Evolutionary conservation across 73 alveolate genomes (phyloP).

Genomic region (Tetrahymena elliotti): DNA sequence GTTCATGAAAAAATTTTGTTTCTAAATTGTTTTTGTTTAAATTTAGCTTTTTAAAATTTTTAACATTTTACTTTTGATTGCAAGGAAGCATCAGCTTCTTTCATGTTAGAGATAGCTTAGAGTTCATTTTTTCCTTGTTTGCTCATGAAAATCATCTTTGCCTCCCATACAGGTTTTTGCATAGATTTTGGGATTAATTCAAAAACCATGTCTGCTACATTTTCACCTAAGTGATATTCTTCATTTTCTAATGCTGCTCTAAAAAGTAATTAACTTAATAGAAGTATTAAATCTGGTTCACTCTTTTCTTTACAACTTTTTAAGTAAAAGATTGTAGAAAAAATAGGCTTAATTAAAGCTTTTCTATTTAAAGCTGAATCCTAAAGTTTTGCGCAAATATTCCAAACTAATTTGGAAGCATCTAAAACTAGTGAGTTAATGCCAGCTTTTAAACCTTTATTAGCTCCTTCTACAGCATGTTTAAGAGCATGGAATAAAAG

Average conservation of each 20-base stretch:
- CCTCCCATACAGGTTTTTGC: conserved; percentile 94
- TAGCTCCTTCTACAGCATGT: conserved; percentile 79
- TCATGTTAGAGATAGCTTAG: conserved; percentile 87
- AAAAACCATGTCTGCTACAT: conserved; percentile 91
- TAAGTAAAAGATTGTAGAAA: conserved; percentile 47
- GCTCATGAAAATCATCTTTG: conserved; percentile 88
- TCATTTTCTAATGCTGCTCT: conserved; percentile 85
- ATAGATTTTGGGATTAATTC: conserved; percentile 86
- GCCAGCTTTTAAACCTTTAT: conserved; percentile 63
- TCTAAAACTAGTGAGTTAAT: conserved; percentile 65
- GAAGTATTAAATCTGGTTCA: conserved; percentile 94
- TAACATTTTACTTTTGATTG: conserved; percentile 64
- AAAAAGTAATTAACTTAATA: conserved; percentile 79
- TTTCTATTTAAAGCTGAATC: conserved; percentile 64
- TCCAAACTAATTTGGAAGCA: conserved; percentile 71
- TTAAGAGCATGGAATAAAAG: conserved; percentile 63
- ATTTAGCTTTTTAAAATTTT: neutral
- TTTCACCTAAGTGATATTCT: conserved; percentile 96
- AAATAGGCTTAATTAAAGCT: conserved; percentile 60
- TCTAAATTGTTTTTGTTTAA: no score
- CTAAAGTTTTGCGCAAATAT: conserved; percentile 61
- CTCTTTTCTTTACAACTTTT: conserved; percentile 63
- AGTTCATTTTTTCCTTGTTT: conserved; percentile 96
- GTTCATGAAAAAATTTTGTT: no score
- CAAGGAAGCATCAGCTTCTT: conserved; percentile 88